Base-by-base conservation (phyloP, 208 protist species). In the Trypanosoma lewisi region DNA sequence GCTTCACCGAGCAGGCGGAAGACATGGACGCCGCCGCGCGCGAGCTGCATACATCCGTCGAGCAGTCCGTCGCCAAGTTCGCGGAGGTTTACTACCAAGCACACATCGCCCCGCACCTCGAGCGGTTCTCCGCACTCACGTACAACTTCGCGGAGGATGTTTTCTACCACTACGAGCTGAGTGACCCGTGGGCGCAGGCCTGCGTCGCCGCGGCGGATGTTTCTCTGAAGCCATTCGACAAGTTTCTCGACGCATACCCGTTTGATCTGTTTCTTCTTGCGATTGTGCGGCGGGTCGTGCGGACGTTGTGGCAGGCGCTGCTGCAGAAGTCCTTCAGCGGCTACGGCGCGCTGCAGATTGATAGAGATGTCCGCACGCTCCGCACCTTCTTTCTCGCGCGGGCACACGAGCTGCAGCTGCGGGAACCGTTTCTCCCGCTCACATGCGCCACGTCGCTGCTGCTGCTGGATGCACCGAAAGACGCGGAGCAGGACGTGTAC, bases 161-260 rank as follows among this genome's bases (percentile, higher is more conserved):
- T 27, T 86, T 88, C 69, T 93, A 87, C 66, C 81, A 89, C 47
- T 88, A 84, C 51, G 89, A 95, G 63, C 47, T 95, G 52, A 86
- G 79, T 53, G 85, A 95, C 59, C 83, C 80, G 60, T 95, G 89
- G 85, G 89, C 83, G 69, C 80, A 91, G 70, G 72, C 73, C 19
- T 86, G 70, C 47, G 51, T 89, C 23, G 50, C 73, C 30, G 79
- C 78, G 28, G 70, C 73, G 34, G 62, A 58, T n/a, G 59, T 60
- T 0, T 41, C 73, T 7, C 55, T 89, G 6, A 39, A 78, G n/a
- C 78, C 83, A 52, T 60, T 86, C 36, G 59, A 64, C 34, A 31
- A 39, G 14, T 48, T 50, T 25, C 45, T 82, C 7, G 75, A 80
- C 14, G 19, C 71, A 17, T 57, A 54, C 21, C 64, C 67, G 6